A percentile compares a stretch with the other conserved stretches of the same genome.
Evolutionary conservation across 2,329 filamentous ascomycete species (phyloP).

Genomic region (Calonectria henricotiae): DNA sequence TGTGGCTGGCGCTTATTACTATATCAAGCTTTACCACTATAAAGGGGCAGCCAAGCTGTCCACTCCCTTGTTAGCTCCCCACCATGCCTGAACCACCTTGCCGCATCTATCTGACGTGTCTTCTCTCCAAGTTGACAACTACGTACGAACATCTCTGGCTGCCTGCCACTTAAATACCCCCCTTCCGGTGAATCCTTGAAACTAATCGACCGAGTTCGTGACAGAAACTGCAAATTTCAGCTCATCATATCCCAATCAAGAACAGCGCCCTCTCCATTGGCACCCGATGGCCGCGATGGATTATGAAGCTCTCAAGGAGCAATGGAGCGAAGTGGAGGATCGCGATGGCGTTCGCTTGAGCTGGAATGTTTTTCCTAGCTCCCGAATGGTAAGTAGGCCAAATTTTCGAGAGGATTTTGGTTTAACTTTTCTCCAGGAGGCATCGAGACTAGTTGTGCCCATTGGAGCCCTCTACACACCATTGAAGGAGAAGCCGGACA

Average conservation of each 20-base stretch:
- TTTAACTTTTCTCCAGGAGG: constrained; percentile 72
- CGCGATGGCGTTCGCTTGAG: constrained; percentile 95
- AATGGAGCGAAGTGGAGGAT: constrained; percentile 97
- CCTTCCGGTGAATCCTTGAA: neutral
- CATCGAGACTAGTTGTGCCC: constrained; percentile 92
- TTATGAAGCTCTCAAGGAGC: constrained; percentile 93
- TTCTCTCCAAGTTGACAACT: constrained; percentile 18
- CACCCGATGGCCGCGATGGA: constrained; percentile 74
- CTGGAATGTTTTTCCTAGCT: constrained; percentile 99
- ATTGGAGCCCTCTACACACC: constrained; percentile 97
- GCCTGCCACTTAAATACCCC: neutral
- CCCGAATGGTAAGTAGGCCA: constrained; percentile 83
- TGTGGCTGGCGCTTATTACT: constrained; percentile 12
- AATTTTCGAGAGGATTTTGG: neutral
- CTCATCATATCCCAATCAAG: neutral
- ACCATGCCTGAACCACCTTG: constrained; percentile 13
- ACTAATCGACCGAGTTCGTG: neutral
- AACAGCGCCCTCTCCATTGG: constrained; percentile 8
- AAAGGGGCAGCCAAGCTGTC: constrained; percentile 35
- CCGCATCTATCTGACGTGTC: constrained; percentile 16
- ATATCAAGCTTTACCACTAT: constrained; percentile 25
- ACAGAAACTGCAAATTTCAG: neutral
- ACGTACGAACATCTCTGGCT: neutral
- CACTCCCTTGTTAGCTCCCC: constrained; percentile 14
- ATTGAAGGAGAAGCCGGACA: constrained; percentile 93